Percentiles rank a stretch among this genome's conserved stretches.
Conservation (phyloP, 768 basidiomycete species). For the Suillus spraguei region DNA sequence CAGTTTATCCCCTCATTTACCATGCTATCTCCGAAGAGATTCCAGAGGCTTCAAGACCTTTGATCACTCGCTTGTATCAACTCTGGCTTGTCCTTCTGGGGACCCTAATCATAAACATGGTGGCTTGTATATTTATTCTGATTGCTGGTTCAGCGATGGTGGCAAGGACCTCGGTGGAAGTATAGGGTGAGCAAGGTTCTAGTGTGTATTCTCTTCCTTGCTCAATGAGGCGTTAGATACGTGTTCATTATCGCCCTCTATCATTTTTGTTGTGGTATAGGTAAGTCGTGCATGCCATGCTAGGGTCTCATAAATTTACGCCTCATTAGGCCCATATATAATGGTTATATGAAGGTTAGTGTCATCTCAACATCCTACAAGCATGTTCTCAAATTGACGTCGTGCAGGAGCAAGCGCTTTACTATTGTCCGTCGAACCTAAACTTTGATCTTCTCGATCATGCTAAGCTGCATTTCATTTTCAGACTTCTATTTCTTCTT, state of each 20-base stretch:
- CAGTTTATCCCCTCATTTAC: constrained; percentile 93
- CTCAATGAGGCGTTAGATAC: constrained; percentile 51
- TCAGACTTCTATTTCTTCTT: constrained; percentile 97
- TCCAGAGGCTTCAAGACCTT: constrained; percentile 73
- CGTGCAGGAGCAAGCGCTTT: constrained; percentile 84
- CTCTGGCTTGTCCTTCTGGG: constrained; percentile 89
- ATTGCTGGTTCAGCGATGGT: constrained; percentile 74
- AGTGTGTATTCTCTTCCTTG: constrained; percentile 1
- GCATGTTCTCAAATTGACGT: constrained; percentile 27
- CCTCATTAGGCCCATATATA: constrained; percentile 82
- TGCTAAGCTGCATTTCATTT: constrained; percentile 14
- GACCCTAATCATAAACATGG: constrained; percentile 86
- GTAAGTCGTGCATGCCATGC: constrained; percentile 43
- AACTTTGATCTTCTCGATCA: constrained; percentile 25
- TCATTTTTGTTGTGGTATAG: constrained; percentile 97
- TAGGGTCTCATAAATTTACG: constrained; percentile 14
- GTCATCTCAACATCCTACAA: constrained; percentile 17
- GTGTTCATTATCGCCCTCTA: constrained; percentile 71
- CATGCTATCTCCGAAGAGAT: constrained; percentile 93
- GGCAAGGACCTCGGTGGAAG: constrained; percentile 81
- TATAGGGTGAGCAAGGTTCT: constrained; percentile 60
- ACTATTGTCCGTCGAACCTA: constrained; percentile 73
- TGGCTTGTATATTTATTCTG: constrained; percentile 87
- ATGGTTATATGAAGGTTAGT: constrained; percentile 93
- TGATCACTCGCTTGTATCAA: constrained; percentile 87